Conservation (phyloP, 2,329 filamentous ascomycete species). For the Penicillium sp. region DNA sequence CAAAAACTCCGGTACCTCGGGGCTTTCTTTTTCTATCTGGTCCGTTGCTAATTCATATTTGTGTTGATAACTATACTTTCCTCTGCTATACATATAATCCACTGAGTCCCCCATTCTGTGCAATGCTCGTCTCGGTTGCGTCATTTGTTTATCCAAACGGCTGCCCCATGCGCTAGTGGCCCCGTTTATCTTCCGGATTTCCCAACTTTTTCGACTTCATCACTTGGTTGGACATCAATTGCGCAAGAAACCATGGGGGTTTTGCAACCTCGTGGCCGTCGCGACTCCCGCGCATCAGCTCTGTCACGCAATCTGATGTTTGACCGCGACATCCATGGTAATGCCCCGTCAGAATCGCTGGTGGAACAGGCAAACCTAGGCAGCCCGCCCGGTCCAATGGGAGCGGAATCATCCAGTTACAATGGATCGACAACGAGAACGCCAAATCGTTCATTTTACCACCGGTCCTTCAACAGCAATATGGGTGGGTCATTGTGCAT, state of each 20-base stretch:
- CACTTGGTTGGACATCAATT: constrained; percentile 6
- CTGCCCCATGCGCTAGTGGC: constrained; percentile 19
- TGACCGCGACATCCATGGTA: constrained; percentile 22
- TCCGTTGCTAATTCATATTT: constrained; percentile 6
- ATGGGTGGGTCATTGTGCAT: constrained; percentile 33
- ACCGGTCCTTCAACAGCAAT: constrained; percentile 45
- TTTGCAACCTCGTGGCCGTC: constrained; percentile 31
- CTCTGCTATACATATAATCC: constrained; percentile 3
- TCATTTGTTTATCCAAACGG: constrained; percentile 18
- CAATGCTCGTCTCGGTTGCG: constrained; percentile 16
- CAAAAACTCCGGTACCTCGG: constrained; percentile 1
- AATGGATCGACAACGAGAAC: constrained; percentile 40
- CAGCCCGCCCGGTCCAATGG: constrained; percentile 28
- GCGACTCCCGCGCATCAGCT: constrained; percentile 31
- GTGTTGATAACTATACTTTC: background rate
- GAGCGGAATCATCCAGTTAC: constrained; percentile 31
- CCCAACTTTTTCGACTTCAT: background rate
- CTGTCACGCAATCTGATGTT: constrained; percentile 26
- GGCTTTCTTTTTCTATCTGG: background rate
- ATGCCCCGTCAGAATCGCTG: constrained; percentile 20
- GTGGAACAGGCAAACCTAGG: constrained; percentile 33
- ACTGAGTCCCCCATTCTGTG: background rate
- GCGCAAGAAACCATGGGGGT: constrained; percentile 29
- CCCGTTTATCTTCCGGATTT: constrained; percentile 19
- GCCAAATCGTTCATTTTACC: constrained; percentile 47